Conservation (phyloP, 176 grass and related monocot species). For the Raddia distichophylla region DNA sequence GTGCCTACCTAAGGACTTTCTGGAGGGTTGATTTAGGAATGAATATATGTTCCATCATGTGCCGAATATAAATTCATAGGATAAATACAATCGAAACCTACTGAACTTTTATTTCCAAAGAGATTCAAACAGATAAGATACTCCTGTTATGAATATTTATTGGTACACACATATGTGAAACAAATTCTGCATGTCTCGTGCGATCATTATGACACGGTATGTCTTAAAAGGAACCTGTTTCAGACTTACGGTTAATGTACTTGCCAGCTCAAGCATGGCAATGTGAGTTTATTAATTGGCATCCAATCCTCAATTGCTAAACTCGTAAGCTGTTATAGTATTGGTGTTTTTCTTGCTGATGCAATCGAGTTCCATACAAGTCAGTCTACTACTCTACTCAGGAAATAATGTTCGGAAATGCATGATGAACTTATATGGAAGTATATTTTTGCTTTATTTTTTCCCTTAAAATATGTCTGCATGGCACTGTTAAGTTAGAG, state of each 20-base stretch:
- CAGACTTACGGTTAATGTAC: not conserved
- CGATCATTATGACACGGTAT: not conserved
- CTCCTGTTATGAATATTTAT: not conserved
- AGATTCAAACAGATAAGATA: not conserved
- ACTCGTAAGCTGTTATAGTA: not conserved
- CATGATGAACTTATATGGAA: not conserved
- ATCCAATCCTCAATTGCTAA: not conserved
- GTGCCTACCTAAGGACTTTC: not conserved
- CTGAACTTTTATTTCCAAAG: not conserved
- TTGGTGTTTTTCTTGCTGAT: constrained; percentile 2
- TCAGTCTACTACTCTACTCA: not conserved
- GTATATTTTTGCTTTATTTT: not conserved
- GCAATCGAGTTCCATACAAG: not conserved
- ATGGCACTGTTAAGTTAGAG: constrained; percentile 12
- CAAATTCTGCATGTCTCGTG: not conserved
- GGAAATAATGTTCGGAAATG: not conserved
- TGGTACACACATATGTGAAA: not conserved
- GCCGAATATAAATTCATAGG: not conserved
- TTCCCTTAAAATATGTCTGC: not conserved
- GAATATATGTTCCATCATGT: not conserved
- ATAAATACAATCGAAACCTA: not conserved
- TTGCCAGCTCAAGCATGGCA: not conserved
- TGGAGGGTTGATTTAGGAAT: not conserved
- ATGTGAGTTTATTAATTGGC: not conserved
- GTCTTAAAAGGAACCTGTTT: not conserved